Conservation (phyloP, 139 green algal genomes). For the Raphidocelis subcapitata region DNA sequence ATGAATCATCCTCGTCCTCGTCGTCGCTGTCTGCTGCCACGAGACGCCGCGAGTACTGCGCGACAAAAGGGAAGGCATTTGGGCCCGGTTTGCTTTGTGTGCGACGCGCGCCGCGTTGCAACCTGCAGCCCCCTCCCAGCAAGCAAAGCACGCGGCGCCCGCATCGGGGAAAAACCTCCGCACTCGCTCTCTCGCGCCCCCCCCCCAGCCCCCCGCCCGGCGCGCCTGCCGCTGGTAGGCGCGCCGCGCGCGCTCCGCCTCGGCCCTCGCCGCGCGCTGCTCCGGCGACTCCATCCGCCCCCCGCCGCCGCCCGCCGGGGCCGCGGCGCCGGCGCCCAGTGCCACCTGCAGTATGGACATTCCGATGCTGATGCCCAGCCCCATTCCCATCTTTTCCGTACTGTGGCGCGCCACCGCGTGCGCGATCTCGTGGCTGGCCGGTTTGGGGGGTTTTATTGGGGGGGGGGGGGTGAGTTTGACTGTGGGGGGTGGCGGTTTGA, state of each 20-base stretch:
- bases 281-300: not conserved
- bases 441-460: no score
- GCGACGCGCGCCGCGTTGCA: not conserved
- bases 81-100: not conserved
- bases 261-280: no score
- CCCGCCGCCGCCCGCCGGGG: not conserved
- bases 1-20: not conserved
- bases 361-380: constrained; percentile 26
- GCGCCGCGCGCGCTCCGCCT: not conserved
- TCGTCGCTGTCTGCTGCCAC: not conserved
- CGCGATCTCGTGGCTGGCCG: constrained; percentile 43
- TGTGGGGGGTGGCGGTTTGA: no score
- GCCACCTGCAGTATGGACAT: constrained; percentile 6
- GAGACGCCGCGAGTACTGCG: constrained; percentile 5
- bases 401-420: constrained; percentile 56
- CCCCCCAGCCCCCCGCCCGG: no score
- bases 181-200: no score
- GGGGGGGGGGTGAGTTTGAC: no score
- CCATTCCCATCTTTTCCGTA: constrained; percentile 32
- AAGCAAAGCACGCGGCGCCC: not conserved
- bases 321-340: not conserved
- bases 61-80: constrained; percentile 13
- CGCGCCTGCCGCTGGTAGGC: no score
- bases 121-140: not conserved
- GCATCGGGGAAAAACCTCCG: not conserved